Evolutionary conservation across 306 rosid species (phyloP).

Genomic region (Alnus rubra): DNA sequence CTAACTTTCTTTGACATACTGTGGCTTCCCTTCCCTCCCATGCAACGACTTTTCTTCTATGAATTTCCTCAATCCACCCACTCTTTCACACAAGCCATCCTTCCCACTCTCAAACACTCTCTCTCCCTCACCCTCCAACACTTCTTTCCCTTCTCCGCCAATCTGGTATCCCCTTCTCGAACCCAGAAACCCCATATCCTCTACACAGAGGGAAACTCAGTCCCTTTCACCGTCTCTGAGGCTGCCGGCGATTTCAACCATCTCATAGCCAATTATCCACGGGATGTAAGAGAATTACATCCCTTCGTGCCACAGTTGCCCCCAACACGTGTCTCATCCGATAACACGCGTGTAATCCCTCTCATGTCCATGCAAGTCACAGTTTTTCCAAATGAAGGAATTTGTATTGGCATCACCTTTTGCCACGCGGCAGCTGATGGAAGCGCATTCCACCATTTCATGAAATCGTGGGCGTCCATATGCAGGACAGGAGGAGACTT

Average conservation of each 20-base stretch:
- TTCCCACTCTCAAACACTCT: conserved; percentile 37
- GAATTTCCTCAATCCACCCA: conserved; percentile 28
- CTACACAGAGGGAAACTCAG: conserved; percentile 9
- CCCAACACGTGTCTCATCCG: neutral
- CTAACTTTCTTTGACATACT: conserved; percentile 32
- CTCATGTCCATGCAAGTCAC: conserved; percentile 37
- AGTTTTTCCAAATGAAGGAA: conserved; percentile 20
- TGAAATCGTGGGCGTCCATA: conserved; percentile 39
- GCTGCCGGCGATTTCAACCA: conserved; percentile 2
- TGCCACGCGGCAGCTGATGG: conserved; percentile 28
- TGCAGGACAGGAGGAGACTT: conserved; percentile 18
- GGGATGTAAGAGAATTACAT: conserved; percentile 25
- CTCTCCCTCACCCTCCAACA: conserved; percentile 44
- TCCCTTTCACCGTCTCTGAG: conserved; percentile 24
- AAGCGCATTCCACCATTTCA: conserved; percentile 32
- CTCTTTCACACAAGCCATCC: conserved; percentile 15
- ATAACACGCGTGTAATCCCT: conserved; percentile 14
- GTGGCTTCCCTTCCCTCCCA: conserved; percentile 22
- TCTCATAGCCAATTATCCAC: conserved; percentile 18
- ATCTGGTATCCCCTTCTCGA: conserved; percentile 28
- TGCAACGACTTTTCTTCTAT: conserved; percentile 37
- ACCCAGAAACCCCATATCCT: conserved; percentile 20
- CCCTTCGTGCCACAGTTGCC: conserved; percentile 12
- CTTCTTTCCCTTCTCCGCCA: conserved; percentile 38
- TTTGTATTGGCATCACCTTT: conserved; percentile 15